Evolutionary conservation across 345 rosid genomes (phyloP), one percentile per base, ranked within the genome.

Genomic region (Aegle marmelos): DNA sequence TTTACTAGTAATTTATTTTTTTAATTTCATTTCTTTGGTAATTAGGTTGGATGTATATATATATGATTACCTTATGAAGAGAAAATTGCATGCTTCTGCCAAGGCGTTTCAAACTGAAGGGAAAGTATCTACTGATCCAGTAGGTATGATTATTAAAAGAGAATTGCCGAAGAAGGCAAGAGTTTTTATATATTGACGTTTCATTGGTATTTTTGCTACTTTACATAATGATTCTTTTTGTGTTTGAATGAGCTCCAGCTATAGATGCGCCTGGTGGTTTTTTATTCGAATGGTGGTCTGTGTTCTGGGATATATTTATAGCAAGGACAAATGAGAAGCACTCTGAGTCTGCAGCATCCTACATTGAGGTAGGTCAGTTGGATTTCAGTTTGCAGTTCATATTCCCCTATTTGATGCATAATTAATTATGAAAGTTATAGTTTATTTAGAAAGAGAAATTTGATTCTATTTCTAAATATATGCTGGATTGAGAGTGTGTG

Each of bases 201-300:
- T 72, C 27, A 66, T 72, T 25, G 21, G 25, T 50, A 24, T 54
- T 54, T 64, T 34, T 59, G 37, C 65, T 56, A 62, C 84, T 68
- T 25, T n/a, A 60, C 54, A 37, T 79, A 17, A 31, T 76, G 73
- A 50, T 24, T 53, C 22, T 53, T 64, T 67, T 69, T 58, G 31
- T 78, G 39, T 68, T 30, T 80, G 22, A 17, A 25, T 37, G 67
- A 59, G 9, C 31, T 77, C 30, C 86, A 91, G 96, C 92, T 75
- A 89, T 91, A 57, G 90, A 91, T 80, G 89, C 89, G 13, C 91
- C 93, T 39, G 91, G 87, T 54, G 93, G 96, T 50, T 91, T 91
- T 82, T 81, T 91, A 11, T 87, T 87, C 5, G 96, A 91, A 75
- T 90, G 96, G 96, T 91, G 96, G 96, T 90, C 93, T 76, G 92